Base-by-base conservation (phyloP, 345 rosid genomes). In the Syzygium jambos region DNA sequence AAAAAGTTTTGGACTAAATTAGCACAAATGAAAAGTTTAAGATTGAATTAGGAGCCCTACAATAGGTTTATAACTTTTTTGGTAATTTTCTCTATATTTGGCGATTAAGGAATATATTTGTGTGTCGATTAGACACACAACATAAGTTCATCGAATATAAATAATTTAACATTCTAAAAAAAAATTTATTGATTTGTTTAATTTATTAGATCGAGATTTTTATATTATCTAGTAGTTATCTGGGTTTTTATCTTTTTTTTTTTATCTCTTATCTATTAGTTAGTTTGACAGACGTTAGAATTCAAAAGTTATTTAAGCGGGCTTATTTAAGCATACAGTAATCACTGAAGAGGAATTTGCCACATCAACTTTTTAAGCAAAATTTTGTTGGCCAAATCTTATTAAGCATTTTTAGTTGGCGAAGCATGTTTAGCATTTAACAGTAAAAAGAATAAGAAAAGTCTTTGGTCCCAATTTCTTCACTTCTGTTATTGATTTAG, bases 41-140 rank as follows among this genome's bases (percentile, higher is more conserved):
- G 29, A 57, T 0, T 25, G 0, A 25, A 57, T 25, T 57, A 13
- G 14, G 3, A 5, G 25, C 4, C 0, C 29, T 25, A 57, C 11
- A 25, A 14, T 57, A 57, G 25, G 29, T 57, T 25, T 57, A 57
- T 2, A 4, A 25, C 43, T 25, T 57, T 11, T 57, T 57, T 57
- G 29, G 29, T 57, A 25, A 57, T 57, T 57, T 57, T 57, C 15
- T n/a, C 63, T 4, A 9, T 57, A 25, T 1, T 25, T 57, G 29
- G 5, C 6, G 0, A 12, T 23, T 56, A 57, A 57, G 63, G 43
- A 41, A 41, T 41, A 41, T 41, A 5, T 41, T 41, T 41, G 43
- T 41, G 43, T 41, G 43, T 41, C 43, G 1, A 41, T 41, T 41
- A 41, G 43, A 41, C 43, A 41, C 41, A 38, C 43, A 41, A 41